phyloP scores from a whole-genome alignment of 2,329 filamentous ascomycete genomes.

The Chrysoporthe puriensis region DNA sequence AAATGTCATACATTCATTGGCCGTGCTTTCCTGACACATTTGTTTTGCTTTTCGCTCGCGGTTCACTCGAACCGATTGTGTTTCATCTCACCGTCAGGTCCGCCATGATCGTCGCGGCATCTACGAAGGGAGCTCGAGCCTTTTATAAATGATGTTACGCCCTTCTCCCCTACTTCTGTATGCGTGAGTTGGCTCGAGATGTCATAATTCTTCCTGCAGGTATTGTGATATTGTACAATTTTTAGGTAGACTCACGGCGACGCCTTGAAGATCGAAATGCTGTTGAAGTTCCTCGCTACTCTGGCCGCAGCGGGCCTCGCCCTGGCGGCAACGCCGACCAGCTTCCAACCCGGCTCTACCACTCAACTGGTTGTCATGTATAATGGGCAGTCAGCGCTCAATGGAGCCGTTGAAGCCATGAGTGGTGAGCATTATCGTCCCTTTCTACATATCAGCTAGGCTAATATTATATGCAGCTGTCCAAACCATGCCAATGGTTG shows the following conservation, averaged over 20 bases:
- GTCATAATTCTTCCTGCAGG: not conserved
- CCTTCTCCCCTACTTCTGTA: not conserved
- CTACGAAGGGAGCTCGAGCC: not conserved
- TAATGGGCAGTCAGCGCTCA: conserved; percentile 40
- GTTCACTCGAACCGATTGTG: not conserved
- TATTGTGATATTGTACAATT: not conserved
- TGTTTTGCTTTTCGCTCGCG: not conserved
- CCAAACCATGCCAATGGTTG: conserved; percentile 40
- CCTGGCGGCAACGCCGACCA: conserved; percentile 45
- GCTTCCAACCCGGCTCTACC: conserved; percentile 45
- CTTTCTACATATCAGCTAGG: not conserved
- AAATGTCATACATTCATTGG: not conserved
- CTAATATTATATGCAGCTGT: conserved; percentile 36
- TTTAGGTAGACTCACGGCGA: not conserved
- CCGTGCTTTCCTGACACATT: not conserved
- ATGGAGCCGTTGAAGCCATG: conserved; percentile 44
- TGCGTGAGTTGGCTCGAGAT: not conserved
- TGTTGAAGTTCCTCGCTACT: conserved; percentile 37
- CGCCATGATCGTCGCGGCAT: not conserved
- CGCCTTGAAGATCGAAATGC: conserved; percentile 35
- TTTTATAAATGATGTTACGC: not conserved
- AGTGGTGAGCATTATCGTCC: conserved; percentile 36
- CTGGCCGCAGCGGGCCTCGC: conserved; percentile 40
- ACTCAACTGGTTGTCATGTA: conserved; percentile 46
- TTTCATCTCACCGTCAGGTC: conserved; percentile 2